Percentiles rank a stretch among this genome's conserved stretches.
These are phyloP conservation scores for Dendrothele bispora DNA, from an alignment of 768 basidiomycete species.

Conservation along the genomic window DNA sequence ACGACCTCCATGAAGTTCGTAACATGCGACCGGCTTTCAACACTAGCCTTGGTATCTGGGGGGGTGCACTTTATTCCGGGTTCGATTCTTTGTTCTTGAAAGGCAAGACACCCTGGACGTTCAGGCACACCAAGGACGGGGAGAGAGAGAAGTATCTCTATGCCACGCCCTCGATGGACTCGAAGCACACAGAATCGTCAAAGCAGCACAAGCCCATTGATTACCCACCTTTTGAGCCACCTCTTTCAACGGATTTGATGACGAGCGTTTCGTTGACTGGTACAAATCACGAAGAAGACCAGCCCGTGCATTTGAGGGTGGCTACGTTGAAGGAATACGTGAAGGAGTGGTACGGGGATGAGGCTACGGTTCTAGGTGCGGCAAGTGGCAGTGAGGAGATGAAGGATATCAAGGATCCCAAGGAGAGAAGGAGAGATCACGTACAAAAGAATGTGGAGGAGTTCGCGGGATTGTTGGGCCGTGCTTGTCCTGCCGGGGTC, in stretches of 20 bases:
- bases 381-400: conserved; percentile 5
- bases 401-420: conserved; percentile 38
- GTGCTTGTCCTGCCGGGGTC: conserved; percentile 92
- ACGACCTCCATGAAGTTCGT: conserved; percentile 85
- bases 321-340: conserved; percentile 20
- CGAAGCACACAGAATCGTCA: conserved; percentile 70
- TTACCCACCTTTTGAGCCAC: conserved; percentile 86
- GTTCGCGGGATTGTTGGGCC: conserved; percentile 85
- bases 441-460: conserved; percentile 72
- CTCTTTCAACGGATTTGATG: conserved; percentile 90
- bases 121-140: conserved; percentile 57
- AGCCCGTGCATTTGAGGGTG: conserved; percentile 85
- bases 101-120: conserved; percentile 91
- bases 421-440: conserved; percentile 55
- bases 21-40: conserved; percentile 91
- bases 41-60: conserved; percentile 76
- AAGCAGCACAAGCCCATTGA: conserved; percentile 69
- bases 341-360: conserved; percentile 23
- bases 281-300: conserved; percentile 97
- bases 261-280: conserved; percentile 89
- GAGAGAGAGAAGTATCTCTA: conserved; percentile 18
- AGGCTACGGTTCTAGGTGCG: conserved; percentile 8
- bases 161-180: conserved; percentile 45
- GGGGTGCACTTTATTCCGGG: conserved; percentile 88
- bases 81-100: conserved; percentile 82